These are phyloP conservation scores for Alternaria ventricosa DNA, from an alignment of 2,329 filamentous ascomycete species.

Conservation along the genomic window DNA sequence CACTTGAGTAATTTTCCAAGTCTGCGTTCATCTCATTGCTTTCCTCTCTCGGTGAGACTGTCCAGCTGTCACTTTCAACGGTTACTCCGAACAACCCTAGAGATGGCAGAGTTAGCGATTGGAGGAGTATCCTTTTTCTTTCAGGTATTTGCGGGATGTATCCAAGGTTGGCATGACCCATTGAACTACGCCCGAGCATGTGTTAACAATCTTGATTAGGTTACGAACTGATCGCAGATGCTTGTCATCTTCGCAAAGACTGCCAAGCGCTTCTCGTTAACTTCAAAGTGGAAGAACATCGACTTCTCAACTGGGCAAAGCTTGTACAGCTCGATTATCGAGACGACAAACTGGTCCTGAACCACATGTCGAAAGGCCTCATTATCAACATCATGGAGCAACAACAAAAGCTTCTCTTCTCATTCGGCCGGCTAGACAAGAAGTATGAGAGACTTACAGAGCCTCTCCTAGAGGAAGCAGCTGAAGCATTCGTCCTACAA, in stretches of 20 bases:
- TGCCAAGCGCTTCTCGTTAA: constrained; percentile 46
- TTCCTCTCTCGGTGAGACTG: background rate
- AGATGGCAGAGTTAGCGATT: constrained; percentile 34
- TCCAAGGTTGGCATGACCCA: constrained; percentile 32
- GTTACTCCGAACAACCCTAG: background rate
- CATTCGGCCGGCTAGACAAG: constrained; percentile 42
- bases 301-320: constrained; percentile 48
- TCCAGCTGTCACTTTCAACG: background rate
- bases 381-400: constrained; percentile 47
- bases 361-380: constrained; percentile 40
- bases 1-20: background rate
- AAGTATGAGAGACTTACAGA: constrained; percentile 38
- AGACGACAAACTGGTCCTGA: constrained; percentile 41
- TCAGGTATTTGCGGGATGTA: constrained; percentile 47
- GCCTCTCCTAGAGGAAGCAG: constrained; percentile 37
- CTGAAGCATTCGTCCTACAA: constrained; percentile 20
- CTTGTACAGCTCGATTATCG: constrained; percentile 42
- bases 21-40: background rate
- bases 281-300: constrained; percentile 47
- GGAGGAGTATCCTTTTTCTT: constrained; percentile 44
- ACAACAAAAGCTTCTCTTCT: constrained; percentile 38
- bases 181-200: background rate
- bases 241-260: constrained; percentile 38
- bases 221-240: constrained; percentile 49
- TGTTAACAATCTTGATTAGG: constrained; percentile 22